Conservation (phyloP, 805 yeast genomes). For the Metschnikowia matae region DNA sequence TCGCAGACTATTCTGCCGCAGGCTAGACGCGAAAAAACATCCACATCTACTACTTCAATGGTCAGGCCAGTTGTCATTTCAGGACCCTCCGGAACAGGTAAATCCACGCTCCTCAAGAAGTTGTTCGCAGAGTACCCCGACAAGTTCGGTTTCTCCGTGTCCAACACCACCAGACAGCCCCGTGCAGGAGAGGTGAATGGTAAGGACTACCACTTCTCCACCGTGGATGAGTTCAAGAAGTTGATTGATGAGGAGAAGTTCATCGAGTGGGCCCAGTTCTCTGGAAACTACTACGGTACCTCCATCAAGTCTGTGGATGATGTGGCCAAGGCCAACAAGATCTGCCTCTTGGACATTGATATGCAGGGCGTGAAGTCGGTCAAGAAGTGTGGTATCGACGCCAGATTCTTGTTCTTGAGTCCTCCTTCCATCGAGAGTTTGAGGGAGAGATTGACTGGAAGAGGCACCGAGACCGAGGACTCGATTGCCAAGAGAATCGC, state of each 20-base stretch:
- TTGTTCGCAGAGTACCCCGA: slow-evolving; percentile 87
- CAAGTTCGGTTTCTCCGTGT: slow-evolving; percentile 88
- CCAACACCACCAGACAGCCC: slow-evolving; percentile 89
- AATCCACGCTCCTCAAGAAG: slow-evolving; percentile 87
- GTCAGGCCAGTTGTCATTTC: slow-evolving; percentile 88
- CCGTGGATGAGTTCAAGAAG: slow-evolving; percentile 73
- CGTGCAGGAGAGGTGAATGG: slow-evolving; percentile 90
- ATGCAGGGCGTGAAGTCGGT: slow-evolving; percentile 98
- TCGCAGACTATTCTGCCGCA: neutral
- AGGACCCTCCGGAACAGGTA: slow-evolving; percentile 97
- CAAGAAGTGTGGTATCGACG: slow-evolving; percentile 75
- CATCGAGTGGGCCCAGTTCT: slow-evolving; percentile 97
- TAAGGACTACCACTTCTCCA: slow-evolving; percentile 80
- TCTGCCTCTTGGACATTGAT: slow-evolving; percentile 93
- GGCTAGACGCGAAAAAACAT: neutral
- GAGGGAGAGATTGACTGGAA: slow-evolving; percentile 67
- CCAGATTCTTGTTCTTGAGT: slow-evolving; percentile 80
- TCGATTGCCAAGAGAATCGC: slow-evolving; percentile 75
- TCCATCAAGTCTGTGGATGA: slow-evolving; percentile 79
- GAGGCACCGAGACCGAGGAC: slow-evolving; percentile 95
- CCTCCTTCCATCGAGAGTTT: slow-evolving; percentile 89
- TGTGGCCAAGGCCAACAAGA: slow-evolving; percentile 59
- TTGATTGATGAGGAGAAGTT: slow-evolving; percentile 73
- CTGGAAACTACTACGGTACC: slow-evolving; percentile 97
- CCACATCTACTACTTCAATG: slow-evolving; percentile 13